Conservation (phyloP, 2,329 filamentous ascomycete genomes). For the Diaporthe vexans region DNA sequence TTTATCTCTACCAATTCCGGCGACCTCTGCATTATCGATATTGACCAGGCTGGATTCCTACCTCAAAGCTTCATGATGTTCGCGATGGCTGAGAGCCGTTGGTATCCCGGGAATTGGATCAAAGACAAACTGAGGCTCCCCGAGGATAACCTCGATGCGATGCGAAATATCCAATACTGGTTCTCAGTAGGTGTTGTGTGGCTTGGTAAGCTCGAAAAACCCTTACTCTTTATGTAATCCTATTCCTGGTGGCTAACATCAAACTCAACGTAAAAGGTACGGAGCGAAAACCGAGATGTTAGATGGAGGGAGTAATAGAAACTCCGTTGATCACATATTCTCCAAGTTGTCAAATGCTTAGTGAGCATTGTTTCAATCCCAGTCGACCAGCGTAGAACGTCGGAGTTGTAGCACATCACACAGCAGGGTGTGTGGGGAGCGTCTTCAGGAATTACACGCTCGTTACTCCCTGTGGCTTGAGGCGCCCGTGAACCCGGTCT, state of each 20-base stretch:
- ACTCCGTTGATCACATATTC: neutral
- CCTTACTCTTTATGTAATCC: neutral
- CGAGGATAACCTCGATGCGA: slow-evolving; percentile 4
- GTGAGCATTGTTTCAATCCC: no score
- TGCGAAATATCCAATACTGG: slow-evolving; percentile 6
- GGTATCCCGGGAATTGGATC: slow-evolving; percentile 1
- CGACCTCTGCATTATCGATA: neutral
- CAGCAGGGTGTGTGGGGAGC: neutral
- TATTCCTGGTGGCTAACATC: neutral
- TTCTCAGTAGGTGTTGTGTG: neutral
- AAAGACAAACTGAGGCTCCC: neutral
- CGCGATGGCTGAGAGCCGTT: slow-evolving; percentile 5
- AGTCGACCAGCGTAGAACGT: neutral
- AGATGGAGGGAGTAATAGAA: neutral
- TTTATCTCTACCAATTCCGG: slow-evolving; percentile 20
- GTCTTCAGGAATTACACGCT: neutral
- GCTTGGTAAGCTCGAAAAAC: neutral
- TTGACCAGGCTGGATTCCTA: slow-evolving; percentile 17
- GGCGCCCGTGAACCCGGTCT: neutral
- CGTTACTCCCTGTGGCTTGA: neutral
- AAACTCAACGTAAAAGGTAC: neutral
- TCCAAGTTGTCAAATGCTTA: neutral
- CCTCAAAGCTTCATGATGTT: slow-evolving; percentile 8
- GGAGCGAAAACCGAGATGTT: neutral
- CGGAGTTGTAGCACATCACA: neutral